Evolutionary conservation across 225 moss, liverwort and hornwort species (phyloP), one percentile per base, ranked within the genome.

Genomic region (Rhytidiadelphus loreus): DNA sequence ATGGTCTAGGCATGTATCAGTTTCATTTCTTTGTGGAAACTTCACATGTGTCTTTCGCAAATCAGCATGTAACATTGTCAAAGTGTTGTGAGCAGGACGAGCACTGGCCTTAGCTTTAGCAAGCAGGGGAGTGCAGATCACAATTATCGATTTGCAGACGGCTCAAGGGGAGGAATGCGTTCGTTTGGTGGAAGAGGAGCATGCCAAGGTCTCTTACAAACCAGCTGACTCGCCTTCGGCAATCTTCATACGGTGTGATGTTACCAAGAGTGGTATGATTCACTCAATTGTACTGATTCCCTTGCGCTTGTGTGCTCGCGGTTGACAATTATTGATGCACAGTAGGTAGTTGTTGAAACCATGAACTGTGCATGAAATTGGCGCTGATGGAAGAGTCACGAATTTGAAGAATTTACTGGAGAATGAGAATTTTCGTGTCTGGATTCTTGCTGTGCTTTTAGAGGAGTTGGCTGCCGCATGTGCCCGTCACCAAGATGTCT

Each of bases 231-330:
- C 86, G 37, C 95, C 93, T 50, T 93, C 95, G 53, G 95, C 95
- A 48, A 88, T 92, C 56, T 95, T 95, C 86, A 75, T 96, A 53
- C 90, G 78, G n/a, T 97, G 98, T 88, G 95, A 98, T 89, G 95
- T 96, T 5, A 32, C 89, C 62, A 93, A 93, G 56, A 92, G 95
- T 87, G 93, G 97, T 95, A 68, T 87, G 61, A 46, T 60, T 70
- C 56, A 37, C 37, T 43, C 62, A 5, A 5, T 25, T 29, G 9
- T 16, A 48, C 52, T 6, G 77, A 77, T 16, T 56, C n/a, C 56
- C 56, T 56, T 50, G 48, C 11, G 30, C 48, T 48, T 8, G 33
- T 13, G 33, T 56, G n/a, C 56, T 56, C 11, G 56, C n/a, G n/a
- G 37, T 26, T 10, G 16, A 25, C 37, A 43, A 16, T 33, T 44